Evolutionary conservation across 78 protist genomes (phyloP).

Genomic region (Dictyostelium citrinum): DNA sequence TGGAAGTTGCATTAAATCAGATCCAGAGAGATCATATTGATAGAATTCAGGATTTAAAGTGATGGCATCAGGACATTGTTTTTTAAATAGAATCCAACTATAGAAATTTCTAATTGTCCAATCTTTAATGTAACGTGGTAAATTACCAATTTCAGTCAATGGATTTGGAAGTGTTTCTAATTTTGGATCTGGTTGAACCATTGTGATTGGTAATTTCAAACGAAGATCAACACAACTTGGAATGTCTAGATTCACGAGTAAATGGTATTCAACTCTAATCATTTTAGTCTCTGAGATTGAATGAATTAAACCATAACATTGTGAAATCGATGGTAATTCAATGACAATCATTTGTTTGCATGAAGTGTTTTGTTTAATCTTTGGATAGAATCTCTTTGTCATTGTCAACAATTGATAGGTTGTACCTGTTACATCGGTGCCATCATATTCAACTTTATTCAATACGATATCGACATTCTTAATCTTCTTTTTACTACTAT

Average conservation of each 20-base stretch:
- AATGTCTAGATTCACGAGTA: slow-evolving; percentile 6
- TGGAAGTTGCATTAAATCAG: background rate
- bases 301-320: background rate
- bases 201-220: background rate
- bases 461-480: background rate
- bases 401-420: background rate
- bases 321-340: background rate
- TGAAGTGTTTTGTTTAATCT: background rate
- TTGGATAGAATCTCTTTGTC: background rate
- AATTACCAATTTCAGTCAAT: background rate
- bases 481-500: slow-evolving; percentile 11
- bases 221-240: slow-evolving; percentile 26
- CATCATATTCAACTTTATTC: background rate
- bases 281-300: background rate
- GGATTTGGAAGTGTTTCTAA: slow-evolving; percentile 13
- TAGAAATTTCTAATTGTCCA: background rate
- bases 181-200: slow-evolving; percentile 15
- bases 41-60: background rate
- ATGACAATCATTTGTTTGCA: background rate
- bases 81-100: background rate
- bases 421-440: background rate
- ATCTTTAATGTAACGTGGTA: slow-evolving; percentile 11
- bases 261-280: background rate
- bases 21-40: background rate
- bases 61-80: background rate